These are phyloP conservation scores for Dactylellina sp. DNA, from an alignment of 2,329 filamentous ascomycete species.

Conservation along the genomic window DNA sequence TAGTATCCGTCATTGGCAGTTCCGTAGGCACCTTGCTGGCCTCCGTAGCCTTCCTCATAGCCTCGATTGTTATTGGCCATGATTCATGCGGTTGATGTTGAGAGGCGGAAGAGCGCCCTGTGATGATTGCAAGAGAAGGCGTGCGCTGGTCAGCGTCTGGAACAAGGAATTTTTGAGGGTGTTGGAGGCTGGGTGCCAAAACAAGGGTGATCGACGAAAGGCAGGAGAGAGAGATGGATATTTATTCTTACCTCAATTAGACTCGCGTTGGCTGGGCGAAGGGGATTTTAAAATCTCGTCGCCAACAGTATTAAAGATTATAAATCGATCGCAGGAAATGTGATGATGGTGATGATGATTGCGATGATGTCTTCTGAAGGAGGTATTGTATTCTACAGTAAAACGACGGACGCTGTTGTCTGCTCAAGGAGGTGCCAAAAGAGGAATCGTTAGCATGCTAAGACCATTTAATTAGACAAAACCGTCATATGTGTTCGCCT, in stretches of 20 bases:
- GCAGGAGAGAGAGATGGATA: constrained; percentile 22
- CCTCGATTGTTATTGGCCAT: constrained; percentile 56
- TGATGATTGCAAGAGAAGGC: constrained; percentile 12
- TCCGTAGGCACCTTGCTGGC: constrained; percentile 64
- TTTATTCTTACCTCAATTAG: constrained; percentile 56
- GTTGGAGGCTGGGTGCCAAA: constrained; percentile 9
- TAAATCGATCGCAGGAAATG: neutral
- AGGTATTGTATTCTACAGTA: constrained; percentile 35
- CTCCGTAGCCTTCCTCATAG: constrained; percentile 62
- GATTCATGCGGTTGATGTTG: constrained; percentile 53
- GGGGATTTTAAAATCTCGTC: constrained; percentile 13
- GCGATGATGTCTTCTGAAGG: neutral
- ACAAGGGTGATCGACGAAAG: constrained; percentile 34
- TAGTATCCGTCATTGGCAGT: constrained; percentile 69
- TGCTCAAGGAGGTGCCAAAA: constrained; percentile 5
- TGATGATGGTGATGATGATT: constrained; percentile 1
- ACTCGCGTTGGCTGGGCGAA: constrained; percentile 46
- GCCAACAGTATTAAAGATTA: constrained; percentile 50
- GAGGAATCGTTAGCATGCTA: constrained; percentile 44
- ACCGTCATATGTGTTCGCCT: neutral
- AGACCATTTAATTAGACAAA: constrained; percentile 5
- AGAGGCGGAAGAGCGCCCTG: constrained; percentile 51
- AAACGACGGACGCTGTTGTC: constrained; percentile 53
- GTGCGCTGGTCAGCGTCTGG: constrained; percentile 29
- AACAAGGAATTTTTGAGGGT: constrained; percentile 24